These are phyloP conservation scores for Euryodendron excelsum DNA, from an alignment of 148 eudicot species.

Conservation along the genomic window DNA sequence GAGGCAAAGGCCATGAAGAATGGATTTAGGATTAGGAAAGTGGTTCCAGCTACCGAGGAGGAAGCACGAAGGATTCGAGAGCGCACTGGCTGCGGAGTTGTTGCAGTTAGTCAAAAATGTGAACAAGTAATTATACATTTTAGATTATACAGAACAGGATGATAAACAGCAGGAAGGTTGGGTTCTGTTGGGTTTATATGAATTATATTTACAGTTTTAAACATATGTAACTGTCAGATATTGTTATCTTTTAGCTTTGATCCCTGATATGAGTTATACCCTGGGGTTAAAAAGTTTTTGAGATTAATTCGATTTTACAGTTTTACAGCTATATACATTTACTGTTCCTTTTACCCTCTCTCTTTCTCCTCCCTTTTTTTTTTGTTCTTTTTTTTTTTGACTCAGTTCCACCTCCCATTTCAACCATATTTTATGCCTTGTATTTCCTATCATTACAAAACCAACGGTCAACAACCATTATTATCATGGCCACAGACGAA, in stretches of 20 bases:
- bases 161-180: neutral
- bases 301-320: neutral
- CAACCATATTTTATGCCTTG: neutral
- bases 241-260: neutral
- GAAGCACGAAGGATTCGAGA: constrained; percentile 71
- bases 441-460: neutral
- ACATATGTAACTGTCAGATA: neutral
- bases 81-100: constrained; percentile 69
- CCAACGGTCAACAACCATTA: neutral
- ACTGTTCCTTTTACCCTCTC: neutral
- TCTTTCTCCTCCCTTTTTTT: neutral
- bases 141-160: neutral
- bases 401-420: neutral
- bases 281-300: neutral
- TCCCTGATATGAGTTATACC: neutral
- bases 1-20: constrained; percentile 60
- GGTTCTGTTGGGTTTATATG: neutral
- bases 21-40: constrained; percentile 57
- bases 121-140: constrained; percentile 13
- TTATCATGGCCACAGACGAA: neutral
- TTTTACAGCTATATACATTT: too few species aligned
- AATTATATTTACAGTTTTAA: neutral
- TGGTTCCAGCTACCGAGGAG: constrained; percentile 85
- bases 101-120: constrained; percentile 30
- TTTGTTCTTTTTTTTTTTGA: neutral